phyloP scores from a whole-genome alignment of 345 rosid species.

The Arabidopsis thaliana region DNA sequence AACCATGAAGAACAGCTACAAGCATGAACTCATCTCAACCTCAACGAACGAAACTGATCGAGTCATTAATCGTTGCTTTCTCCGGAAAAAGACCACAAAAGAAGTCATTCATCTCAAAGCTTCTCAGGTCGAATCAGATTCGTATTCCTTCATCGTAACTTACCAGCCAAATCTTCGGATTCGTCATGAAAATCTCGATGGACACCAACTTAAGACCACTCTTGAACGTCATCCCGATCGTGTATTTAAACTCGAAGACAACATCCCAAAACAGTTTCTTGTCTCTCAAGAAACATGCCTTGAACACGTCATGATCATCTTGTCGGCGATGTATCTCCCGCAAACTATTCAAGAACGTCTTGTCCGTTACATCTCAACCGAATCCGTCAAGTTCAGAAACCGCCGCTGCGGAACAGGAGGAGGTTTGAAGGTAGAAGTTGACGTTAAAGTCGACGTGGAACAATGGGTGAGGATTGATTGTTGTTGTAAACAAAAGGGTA shows the following conservation, averaged over 20 bases:
- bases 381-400: neutral
- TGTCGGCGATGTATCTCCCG: conserved; percentile 29
- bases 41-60: neutral
- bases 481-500: neutral
- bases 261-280: conserved; percentile 9
- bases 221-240: neutral
- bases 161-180: neutral
- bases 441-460: conserved; percentile 3
- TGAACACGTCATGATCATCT: conserved; percentile 25
- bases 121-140: conserved; percentile 16
- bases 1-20: conserved; percentile 1
- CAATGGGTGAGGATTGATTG: neutral
- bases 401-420: neutral
- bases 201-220: neutral
- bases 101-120: neutral
- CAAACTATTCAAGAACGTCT: conserved; percentile 15
- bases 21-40: conserved; percentile 5
- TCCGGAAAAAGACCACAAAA: neutral
- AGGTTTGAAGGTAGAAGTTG: conserved; percentile 17
- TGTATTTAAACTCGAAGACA: neutral
- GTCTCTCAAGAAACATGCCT: conserved; percentile 13
- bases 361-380: conserved; percentile 5
- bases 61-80: neutral
- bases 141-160: conserved; percentile 4
- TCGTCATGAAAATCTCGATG: conserved; percentile 1